These are phyloP conservation scores for Solanum pinnatisectum DNA, from an alignment of 257 asterid genomes.

Conservation along the genomic window DNA sequence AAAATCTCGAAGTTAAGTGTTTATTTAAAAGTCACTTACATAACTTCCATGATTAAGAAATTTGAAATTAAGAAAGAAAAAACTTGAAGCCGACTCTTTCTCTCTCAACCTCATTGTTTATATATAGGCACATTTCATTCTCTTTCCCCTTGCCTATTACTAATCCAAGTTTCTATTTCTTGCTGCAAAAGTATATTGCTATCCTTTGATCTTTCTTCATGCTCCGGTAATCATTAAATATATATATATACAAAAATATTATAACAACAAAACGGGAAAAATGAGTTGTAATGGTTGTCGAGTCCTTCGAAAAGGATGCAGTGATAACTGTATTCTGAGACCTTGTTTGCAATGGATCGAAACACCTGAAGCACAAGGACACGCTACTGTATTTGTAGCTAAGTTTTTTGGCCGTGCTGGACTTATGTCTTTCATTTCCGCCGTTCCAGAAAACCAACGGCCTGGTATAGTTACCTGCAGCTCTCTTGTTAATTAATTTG, in stretches of 20 bases:
- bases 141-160: background rate
- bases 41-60: background rate
- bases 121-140: conserved; percentile 17
- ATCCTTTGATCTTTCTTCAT: background rate
- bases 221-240: background rate
- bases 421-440: conserved; percentile 58
- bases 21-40: background rate
- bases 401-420: conserved; percentile 77
- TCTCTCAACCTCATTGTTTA: conserved; percentile 12
- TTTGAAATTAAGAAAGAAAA: background rate
- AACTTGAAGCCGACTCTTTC: conserved; percentile 15
- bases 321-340: conserved; percentile 53
- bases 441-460: conserved; percentile 48
- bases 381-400: conserved; percentile 72
- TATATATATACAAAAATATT: background rate
- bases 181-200: conserved; percentile 5
- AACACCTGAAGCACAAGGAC: conserved; percentile 47
- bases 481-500: background rate
- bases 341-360: conserved; percentile 59
- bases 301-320: conserved; percentile 68
- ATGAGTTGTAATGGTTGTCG: conserved; percentile 83
- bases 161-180: conserved; percentile 7
- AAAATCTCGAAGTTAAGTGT: background rate
- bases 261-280: background rate
- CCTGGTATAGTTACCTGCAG: conserved; percentile 23